Conservation (phyloP, 2,329 filamentous ascomycete species). For the Gaeumannomyces sp. region DNA sequence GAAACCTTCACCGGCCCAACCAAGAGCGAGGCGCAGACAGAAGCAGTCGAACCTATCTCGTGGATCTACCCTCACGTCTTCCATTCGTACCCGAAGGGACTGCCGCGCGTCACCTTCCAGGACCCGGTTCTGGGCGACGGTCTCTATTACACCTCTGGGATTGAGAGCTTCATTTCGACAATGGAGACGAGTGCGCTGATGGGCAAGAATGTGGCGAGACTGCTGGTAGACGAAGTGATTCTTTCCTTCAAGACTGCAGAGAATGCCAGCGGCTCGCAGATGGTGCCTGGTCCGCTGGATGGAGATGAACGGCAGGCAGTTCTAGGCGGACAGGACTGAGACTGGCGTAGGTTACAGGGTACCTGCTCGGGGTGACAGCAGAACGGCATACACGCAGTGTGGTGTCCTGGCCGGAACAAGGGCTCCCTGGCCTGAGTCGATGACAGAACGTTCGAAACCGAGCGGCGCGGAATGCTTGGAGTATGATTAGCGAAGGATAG, state of each 20-base stretch:
- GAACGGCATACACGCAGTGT: no score
- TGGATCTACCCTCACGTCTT: conserved; percentile 77
- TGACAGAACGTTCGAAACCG: neutral
- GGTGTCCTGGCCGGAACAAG: no score
- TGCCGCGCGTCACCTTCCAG: conserved; percentile 84
- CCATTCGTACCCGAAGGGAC: conserved; percentile 77
- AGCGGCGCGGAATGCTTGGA: neutral
- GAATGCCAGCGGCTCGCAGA: conserved; percentile 9
- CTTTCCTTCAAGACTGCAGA: conserved; percentile 10
- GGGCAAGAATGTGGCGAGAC: conserved; percentile 75
- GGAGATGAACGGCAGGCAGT: neutral
- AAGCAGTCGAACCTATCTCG: conserved; percentile 47
- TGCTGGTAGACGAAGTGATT: conserved; percentile 54
- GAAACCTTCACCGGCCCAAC: conserved; percentile 27
- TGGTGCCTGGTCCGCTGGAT: conserved; percentile 3
- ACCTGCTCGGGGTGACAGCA: no score
- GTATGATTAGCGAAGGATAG: no score
- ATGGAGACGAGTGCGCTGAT: conserved; percentile 96
- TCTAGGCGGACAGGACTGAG: neutral
- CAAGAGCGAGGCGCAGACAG: conserved; percentile 16
- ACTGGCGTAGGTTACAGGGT: neutral
- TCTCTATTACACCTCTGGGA: conserved; percentile 67
- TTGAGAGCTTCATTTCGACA: conserved; percentile 91
- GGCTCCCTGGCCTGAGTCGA: neutral
- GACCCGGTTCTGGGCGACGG: conserved; percentile 62